A percentile compares a stretch with the other conserved stretches of the same genome.
These are phyloP conservation scores for Apium graveolens DNA, from an alignment of 129 eudicot species.

Conservation along the genomic window DNA sequence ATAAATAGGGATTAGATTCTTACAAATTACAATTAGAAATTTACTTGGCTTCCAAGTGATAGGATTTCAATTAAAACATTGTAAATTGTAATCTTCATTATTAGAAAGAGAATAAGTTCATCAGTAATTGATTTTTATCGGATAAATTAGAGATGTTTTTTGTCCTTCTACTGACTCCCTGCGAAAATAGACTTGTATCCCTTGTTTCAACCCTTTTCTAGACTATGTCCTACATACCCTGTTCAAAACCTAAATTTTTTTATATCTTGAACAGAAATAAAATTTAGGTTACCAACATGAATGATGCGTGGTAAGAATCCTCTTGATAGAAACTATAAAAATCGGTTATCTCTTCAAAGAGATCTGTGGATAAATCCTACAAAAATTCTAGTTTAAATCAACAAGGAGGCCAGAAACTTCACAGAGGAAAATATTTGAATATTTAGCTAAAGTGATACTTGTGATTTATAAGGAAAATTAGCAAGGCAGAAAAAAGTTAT, in stretches of 20 bases:
- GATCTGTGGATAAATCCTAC: background rate
- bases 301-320: background rate
- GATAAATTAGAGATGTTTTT: background rate
- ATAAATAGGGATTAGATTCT: too few species aligned
- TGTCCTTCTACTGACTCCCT: background rate
- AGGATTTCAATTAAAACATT: background rate
- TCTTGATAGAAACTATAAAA: background rate
- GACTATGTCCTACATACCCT: background rate
- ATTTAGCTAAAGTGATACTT: background rate
- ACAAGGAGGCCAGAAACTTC: background rate
- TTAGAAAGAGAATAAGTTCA: too few species aligned
- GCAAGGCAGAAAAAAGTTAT: slow-evolving; percentile 2
- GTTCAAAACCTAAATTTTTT: background rate
- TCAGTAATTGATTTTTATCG: too few species aligned
- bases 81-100: too few species aligned
- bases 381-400: background rate
- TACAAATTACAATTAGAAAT: background rate
- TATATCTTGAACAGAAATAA: background rate
- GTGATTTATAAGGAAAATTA: background rate
- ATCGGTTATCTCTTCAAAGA: background rate
- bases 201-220: background rate
- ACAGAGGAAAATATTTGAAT: background rate
- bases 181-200: background rate
- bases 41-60: too few species aligned
- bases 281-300: background rate